Percentiles rank a stretch among this genome's conserved stretches.
These are phyloP conservation scores for Salix suchowensis DNA, from an alignment of 345 rosid genomes.

Conservation along the genomic window DNA sequence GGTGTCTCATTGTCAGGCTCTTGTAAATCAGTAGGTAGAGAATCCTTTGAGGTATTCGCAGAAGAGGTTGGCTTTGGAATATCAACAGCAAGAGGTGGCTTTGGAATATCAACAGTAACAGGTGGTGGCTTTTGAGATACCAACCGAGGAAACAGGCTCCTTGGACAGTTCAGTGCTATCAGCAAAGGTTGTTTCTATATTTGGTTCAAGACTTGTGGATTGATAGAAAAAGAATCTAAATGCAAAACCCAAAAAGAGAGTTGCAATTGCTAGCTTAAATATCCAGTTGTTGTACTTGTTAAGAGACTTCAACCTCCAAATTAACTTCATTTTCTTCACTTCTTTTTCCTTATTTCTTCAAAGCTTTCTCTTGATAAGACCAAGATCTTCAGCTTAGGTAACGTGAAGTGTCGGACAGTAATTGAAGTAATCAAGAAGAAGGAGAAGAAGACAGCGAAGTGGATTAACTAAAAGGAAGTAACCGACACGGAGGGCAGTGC, in stretches of 20 bases:
- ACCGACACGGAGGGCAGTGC: slow-evolving; percentile 5
- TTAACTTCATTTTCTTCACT: slow-evolving; percentile 44
- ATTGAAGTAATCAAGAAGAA: background rate
- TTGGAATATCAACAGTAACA: background rate
- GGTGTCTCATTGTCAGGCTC: slow-evolving; percentile 49
- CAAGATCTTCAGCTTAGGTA: slow-evolving; percentile 3
- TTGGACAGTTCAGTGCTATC: slow-evolving; percentile 12
- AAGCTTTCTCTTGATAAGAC: background rate
- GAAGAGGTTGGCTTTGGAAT: slow-evolving; percentile 6
- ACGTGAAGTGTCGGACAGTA: background rate
- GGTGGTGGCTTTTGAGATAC: background rate
- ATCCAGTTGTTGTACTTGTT: slow-evolving; percentile 47
- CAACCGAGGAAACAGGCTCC: background rate
- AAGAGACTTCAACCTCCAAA: slow-evolving; percentile 30
- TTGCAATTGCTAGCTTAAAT: slow-evolving; percentile 43
- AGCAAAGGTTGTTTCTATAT: slow-evolving; percentile 19
- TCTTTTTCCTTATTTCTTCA: background rate
- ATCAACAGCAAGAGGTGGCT: background rate
- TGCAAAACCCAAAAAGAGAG: slow-evolving; percentile 53
- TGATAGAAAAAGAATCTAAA: slow-evolving; percentile 46
- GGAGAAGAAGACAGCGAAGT: background rate
- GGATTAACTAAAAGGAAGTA: background rate
- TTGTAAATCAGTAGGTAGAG: slow-evolving; percentile 17
- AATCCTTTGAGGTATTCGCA: background rate
- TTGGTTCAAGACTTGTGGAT: slow-evolving; percentile 30